phyloP scores from a whole-genome alignment of 345 rosid species.

The Anacardium occidentale region DNA sequence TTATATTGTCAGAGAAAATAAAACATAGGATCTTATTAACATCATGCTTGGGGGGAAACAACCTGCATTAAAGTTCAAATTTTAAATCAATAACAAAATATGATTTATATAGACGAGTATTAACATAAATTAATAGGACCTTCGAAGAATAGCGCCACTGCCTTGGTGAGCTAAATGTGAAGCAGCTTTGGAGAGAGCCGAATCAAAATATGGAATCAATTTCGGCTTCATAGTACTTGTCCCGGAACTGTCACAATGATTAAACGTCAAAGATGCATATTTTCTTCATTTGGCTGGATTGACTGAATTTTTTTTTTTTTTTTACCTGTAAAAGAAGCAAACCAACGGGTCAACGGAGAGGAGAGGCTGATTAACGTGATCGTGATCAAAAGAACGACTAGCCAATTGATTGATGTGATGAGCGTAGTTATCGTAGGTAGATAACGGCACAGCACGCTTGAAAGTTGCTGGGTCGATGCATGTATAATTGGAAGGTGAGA shows the following conservation, averaged over 20 bases:
- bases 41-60: slow-evolving; percentile 38
- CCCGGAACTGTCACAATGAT: slow-evolving; percentile 35
- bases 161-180: slow-evolving; percentile 39
- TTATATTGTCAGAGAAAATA: slow-evolving; percentile 34
- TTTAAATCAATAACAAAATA: not conserved
- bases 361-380: slow-evolving; percentile 17
- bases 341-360: slow-evolving; percentile 45
- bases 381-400: slow-evolving; percentile 14
- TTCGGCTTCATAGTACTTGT: slow-evolving; percentile 47
- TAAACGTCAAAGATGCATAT: not conserved
- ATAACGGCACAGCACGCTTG: slow-evolving; percentile 38
- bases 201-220: slow-evolving; percentile 45
- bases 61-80: slow-evolving; percentile 26
- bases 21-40: slow-evolving; percentile 35
- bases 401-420: slow-evolving; percentile 40
- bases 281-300: not conserved
- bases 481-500: not conserved
- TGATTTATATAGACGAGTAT: not conserved
- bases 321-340: slow-evolving; percentile 47
- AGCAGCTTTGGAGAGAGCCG: slow-evolving; percentile 42
- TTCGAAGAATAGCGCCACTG: slow-evolving; percentile 34
- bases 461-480: slow-evolving; percentile 30
- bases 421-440: slow-evolving; percentile 44
- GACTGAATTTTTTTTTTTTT: too few species aligned
- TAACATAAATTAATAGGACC: slow-evolving; percentile 17